A percentile compares a stretch with the other conserved stretches of the same genome.
Evolutionary conservation across 371 early-diverging fungal genomes (phyloP).

Genomic region (Rhizomucor miehei): DNA sequence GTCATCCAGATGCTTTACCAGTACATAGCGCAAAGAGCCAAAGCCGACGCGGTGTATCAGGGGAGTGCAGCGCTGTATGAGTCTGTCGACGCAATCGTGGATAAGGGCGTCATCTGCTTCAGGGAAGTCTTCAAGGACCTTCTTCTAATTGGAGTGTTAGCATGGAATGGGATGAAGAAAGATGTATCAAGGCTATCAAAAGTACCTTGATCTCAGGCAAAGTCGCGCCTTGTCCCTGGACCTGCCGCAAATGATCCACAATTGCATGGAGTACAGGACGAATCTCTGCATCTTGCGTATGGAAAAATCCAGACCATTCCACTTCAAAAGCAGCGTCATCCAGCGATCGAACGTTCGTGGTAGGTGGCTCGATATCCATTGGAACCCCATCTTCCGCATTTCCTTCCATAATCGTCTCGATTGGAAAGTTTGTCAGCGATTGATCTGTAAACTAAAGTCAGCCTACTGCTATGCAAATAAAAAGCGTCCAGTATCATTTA

Average conservation of each 20-base stretch:
- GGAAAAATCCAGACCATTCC: slow-evolving; percentile 4
- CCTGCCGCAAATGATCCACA: slow-evolving; percentile 6
- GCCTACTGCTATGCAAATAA: background rate
- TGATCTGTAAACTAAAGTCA: background rate
- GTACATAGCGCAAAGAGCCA: slow-evolving; percentile 20
- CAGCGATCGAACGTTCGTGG: background rate
- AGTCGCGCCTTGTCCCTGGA: slow-evolving; percentile 10
- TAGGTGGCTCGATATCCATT: background rate
- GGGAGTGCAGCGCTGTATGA: slow-evolving; percentile 10
- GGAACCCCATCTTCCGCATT: background rate
- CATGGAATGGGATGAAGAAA: background rate
- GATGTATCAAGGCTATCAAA: background rate
- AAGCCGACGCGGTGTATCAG: slow-evolving; percentile 23
- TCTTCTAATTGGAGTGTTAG: background rate
- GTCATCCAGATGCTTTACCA: slow-evolving; percentile 3
- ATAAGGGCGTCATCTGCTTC: slow-evolving; percentile 13
- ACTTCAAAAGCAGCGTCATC: background rate
- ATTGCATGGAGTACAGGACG: slow-evolving; percentile 6
- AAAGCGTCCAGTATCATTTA: background rate
- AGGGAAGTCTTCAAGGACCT: background rate
- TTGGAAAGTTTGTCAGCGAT: slow-evolving; percentile 1
- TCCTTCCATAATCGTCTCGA: background rate
- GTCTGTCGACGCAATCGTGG: slow-evolving; percentile 4
- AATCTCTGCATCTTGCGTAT: background rate
- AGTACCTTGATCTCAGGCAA: slow-evolving; percentile 20